Base-by-base conservation (phyloP, 805 yeast genomes). In the Suhomyces sp. region DNA sequence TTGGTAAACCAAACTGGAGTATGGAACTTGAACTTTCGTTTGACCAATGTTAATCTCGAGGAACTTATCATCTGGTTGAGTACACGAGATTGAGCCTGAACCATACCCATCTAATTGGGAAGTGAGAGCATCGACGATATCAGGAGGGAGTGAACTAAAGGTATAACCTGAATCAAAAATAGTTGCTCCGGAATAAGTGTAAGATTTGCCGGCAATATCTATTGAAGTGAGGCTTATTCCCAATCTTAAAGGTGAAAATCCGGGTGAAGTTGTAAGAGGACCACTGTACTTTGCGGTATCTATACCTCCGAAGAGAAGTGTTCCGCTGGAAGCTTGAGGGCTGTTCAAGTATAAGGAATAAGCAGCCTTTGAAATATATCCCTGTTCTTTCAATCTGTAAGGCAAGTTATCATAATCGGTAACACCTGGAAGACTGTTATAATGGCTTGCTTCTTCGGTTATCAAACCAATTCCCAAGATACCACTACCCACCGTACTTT, bases 251-350 rank as follows among this genome's bases (percentile, higher is more conserved):
- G 34, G 27, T 9, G 26, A 25, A 13, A 22, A 19, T 2, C 33
- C 19, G 1, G 35, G 28, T 11, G 25, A 18, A 4, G 14, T 35
- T 19, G 16, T 13, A 23, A 42, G 31, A 10, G 14, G 17, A 4
- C 47, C 48, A n/a, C 29, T 25, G 28, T 35, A 39, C 40, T 50
- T 51, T 15, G 35, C 48, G 4, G 31, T 27, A 36, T 51, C 54
- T 12, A 50, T 44, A 11, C 49, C 54, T 8, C 56, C 56, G 28
- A 51, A 51, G 9, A 51, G 26, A 12, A 51, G 24, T 2, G 48
- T 34, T 6, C 56, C 56, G 9, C 20, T 3, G 4, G 17, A 11
- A 5, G 42, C 43, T 32, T 35, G 19, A 4, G 35, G 44, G 21
- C 42, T 42, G 34, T 40, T 43, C 34, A 51, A 36, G 38, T 38